A percentile compares a stretch with the other conserved stretches of the same genome.
Evolutionary conservation across 2,329 filamentous ascomycete species (phyloP).

Genomic region (Neurospora crassa): DNA sequence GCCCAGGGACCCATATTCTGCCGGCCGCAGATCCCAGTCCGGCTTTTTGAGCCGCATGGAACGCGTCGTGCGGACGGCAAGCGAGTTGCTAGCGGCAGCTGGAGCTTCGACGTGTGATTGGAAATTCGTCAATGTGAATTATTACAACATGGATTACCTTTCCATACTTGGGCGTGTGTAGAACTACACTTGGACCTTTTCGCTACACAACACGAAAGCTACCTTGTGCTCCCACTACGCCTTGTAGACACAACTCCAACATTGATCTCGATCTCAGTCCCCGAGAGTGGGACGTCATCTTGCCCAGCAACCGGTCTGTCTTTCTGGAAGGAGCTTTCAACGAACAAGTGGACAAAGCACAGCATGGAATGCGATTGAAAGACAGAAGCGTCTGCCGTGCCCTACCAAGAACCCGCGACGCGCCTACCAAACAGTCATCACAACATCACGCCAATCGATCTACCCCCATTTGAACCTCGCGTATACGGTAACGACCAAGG

Average conservation of each 20-base stretch:
- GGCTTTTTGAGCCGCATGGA: constrained; percentile 3
- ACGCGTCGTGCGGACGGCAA: not conserved
- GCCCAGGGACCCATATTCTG: not conserved
- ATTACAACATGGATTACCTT: not conserved
- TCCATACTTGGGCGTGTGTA: not conserved
- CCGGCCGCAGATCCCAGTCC: constrained; percentile 2
- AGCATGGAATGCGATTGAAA: not conserved
- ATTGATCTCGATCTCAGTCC: not conserved
- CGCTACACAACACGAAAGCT: not conserved
- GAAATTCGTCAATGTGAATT: not conserved
- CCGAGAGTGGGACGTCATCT: not conserved
- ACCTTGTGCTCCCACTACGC: not conserved
- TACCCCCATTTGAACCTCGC: not conserved
- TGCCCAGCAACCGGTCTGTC: not conserved
- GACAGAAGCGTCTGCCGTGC: not conserved
- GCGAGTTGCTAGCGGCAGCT: not conserved
- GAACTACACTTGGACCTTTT: not conserved
- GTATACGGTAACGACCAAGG: not conserved
- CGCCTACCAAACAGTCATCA: not conserved
- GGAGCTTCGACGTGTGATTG: not conserved
- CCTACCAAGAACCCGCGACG: not conserved
- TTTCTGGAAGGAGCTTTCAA: not conserved
- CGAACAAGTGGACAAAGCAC: not conserved
- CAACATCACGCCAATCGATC: not conserved
- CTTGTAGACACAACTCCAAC: not conserved